These are phyloP conservation scores for Ceratobasidium sp. DNA, from an alignment of 1,284 basidiomycete species.

Conservation along the genomic window DNA sequence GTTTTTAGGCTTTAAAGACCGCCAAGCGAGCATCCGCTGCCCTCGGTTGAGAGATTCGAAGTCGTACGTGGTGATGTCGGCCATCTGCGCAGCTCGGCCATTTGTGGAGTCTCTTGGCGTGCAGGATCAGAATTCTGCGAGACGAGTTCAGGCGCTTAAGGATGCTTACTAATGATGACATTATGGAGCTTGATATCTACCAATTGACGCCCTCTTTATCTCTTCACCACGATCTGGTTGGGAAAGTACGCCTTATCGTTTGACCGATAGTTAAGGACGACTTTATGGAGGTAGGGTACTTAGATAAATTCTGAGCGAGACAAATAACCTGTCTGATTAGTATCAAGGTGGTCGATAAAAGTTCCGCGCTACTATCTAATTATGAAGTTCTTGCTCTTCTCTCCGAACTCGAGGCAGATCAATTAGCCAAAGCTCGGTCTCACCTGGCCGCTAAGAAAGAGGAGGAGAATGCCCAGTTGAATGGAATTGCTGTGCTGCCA, in stretches of 20 bases:
- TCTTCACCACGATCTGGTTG: slow-evolving; percentile 5
- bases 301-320: not conserved
- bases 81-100: slow-evolving; percentile 21
- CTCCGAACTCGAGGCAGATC: slow-evolving; percentile 79
- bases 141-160: slow-evolving; percentile 8
- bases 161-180: not conserved
- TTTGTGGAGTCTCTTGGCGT: not conserved
- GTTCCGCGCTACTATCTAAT: slow-evolving; percentile 86
- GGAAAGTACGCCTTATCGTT: not conserved
- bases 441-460: slow-evolving; percentile 77
- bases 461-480: slow-evolving; percentile 62
- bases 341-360: slow-evolving; percentile 77
- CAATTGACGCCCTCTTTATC: too few species aligned
- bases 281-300: slow-evolving; percentile 46
- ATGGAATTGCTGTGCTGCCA: slow-evolving; percentile 53
- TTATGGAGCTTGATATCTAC: too few species aligned
- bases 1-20: slow-evolving; percentile 1
- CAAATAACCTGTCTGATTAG: slow-evolving; percentile 46
- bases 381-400: slow-evolving; percentile 87
- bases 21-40: slow-evolving; percentile 18
- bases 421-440: slow-evolving; percentile 73
- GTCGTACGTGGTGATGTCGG: slow-evolving; percentile 34
- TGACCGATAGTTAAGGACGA: too few species aligned
- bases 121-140: not conserved
- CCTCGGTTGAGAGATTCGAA: slow-evolving; percentile 29